Base-by-base conservation (phyloP, 768 basidiomycete species). In the Leucocoprinus sp. region DNA sequence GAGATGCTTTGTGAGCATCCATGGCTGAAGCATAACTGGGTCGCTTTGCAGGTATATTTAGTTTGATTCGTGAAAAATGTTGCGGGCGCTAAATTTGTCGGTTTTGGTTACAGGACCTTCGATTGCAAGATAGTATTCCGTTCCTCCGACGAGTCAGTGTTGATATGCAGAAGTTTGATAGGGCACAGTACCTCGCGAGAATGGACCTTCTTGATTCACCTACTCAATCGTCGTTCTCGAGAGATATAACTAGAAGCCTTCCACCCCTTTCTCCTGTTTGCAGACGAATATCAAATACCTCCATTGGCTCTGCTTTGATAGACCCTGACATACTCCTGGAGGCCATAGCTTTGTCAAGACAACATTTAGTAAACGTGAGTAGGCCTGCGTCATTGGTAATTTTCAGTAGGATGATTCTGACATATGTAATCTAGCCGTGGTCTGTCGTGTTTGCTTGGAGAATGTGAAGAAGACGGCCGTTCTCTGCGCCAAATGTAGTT, bases 111-210 rank as follows among this genome's bases (percentile, higher is more conserved):
- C 50, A 85, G 82, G 84, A 91, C 54, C 67, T 95, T 23, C 84
- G 89, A 18, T 87, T 86, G 38, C 87, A 96, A 57, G 95, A 98
- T 58, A 93, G 89, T 57, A 88, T 97, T 27, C 95, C 95, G 8
- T 96, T 96, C 72, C 70, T 96, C 9, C 83, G 92, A 23, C 84
- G 93, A 3, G 84, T 96, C 58, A 93, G 91, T 60, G 72, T 80
- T 48, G 93, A 96, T 57, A 59, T 90, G 44, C 82, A 86, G 49
- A 87, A 84, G 62, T 69, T 76, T 15, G 85, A 88, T 38, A 71
- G 67, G 35, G 66, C 75, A 41, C 77, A 77, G 41, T 74, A 78
- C 50, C 57, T 72, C 22, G 63, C 75, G 3, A 69, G 72, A 29
- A 48, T 74, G 11, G 78, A 76, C 4, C 61, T 67, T 52, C 62